These are phyloP conservation scores for Fistulifera pelliculosa DNA, from an alignment of 108 stramenopile species.

Conservation along the genomic window DNA sequence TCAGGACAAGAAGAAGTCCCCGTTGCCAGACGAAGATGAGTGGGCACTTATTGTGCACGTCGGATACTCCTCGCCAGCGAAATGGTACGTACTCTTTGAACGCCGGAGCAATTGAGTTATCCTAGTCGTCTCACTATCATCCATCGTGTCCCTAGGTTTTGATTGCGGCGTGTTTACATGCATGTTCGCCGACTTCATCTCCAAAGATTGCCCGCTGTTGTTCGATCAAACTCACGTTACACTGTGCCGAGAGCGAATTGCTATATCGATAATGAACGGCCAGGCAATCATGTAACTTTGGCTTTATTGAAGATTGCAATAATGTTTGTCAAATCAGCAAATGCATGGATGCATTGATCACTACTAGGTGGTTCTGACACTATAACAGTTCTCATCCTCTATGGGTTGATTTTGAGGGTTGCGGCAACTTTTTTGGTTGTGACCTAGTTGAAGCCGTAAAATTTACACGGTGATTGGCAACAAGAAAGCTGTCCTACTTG, in stretches of 20 bases:
- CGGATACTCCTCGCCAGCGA: conserved; percentile 62
- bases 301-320: too few species aligned
- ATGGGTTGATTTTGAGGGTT: too few species aligned
- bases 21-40: conserved; percentile 48
- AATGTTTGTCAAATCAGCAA: too few species aligned
- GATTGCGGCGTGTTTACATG: conserved; percentile 91
- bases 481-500: too few species aligned
- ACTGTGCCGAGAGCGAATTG: conserved; percentile 77
- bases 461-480: too few species aligned
- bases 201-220: conserved; percentile 57
- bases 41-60: conserved; percentile 63
- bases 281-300: conserved; percentile 48
- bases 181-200: conserved; percentile 83
- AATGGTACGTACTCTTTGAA: conserved; percentile 45
- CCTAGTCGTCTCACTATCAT: background rate
- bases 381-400: too few species aligned
- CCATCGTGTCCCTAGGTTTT: conserved; percentile 28
- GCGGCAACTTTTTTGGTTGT: too few species aligned
- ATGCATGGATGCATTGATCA: too few species aligned
- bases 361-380: too few species aligned
- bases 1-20: conserved; percentile 56
- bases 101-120: too few species aligned
- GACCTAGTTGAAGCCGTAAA: too few species aligned
- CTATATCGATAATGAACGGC: conserved; percentile 75
- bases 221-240: conserved; percentile 73